Evolutionary conservation across 306 rosid genomes (phyloP), one percentile per base, ranked within the genome.

Genomic region (Styphnolobium japonicum): DNA sequence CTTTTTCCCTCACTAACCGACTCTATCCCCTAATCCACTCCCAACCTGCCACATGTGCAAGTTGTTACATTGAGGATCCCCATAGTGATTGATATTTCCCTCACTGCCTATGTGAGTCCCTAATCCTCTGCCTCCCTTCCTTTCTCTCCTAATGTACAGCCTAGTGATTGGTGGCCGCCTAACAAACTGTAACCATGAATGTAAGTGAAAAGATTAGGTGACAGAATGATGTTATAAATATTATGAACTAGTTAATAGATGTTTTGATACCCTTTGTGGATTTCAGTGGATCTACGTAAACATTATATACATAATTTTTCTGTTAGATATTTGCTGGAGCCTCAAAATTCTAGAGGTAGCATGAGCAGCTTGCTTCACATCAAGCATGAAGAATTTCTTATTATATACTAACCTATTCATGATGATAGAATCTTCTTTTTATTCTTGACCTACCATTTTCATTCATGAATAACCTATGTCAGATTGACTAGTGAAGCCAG

Each of bases 401-500:
- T 36, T 21, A 22, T 34, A 55, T 10, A 16, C 33, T 61, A 49
- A 55, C 34, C 71, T 70, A 21, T 64, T 52, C 55, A n/a, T 34
- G 27, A 64, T 39, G 49, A 66, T 7, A 55, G 64, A 73, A 83
- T 73, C 43, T 72, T 29, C 75, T 33, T 75, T 65, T 67, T 46
- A 75, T 82, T 60, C 46, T 81, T 72, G 51, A 29, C 40, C 68
- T 42, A 23, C 66, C 57, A 31, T 34, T 34, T 16, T 42, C 72
- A 42, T 43, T 65, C 78, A 76, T 63, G 46, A 71, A 80, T 80
- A 80, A 10, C 55, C 49, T 36, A 42, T 71, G 45, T 34, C 37
- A 19, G 75, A 57, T 65, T 71, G 56, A 48, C 16, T 25, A 11
- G 31, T 42, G 48, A 37, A 46, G 57, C 49, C 71, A 66, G 21